Conservation (phyloP, 805 yeast species). For the Nematodospora valgi region DNA sequence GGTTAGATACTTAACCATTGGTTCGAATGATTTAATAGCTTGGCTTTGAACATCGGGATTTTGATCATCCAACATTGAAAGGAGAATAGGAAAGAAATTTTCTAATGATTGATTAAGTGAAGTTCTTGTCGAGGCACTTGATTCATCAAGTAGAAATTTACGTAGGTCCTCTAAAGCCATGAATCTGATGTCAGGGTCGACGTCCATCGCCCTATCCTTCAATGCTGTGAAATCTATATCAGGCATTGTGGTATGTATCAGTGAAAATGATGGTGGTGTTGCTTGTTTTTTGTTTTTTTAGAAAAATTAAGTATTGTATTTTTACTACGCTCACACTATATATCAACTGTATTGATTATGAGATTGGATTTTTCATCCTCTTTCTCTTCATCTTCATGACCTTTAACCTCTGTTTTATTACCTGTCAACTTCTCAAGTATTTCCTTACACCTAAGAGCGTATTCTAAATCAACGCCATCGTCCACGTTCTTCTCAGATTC, state of each 20-base stretch:
- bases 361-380: not conserved
- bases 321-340: no score
- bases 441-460: constrained; percentile 39
- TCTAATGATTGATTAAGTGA: constrained; percentile 19
- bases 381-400: no score
- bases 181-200: constrained; percentile 78
- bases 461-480: constrained; percentile 33
- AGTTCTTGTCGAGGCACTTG: constrained; percentile 6
- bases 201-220: constrained; percentile 51
- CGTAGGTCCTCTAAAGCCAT: constrained; percentile 81
- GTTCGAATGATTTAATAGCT: constrained; percentile 58
- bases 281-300: no score
- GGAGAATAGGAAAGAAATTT: constrained; percentile 37
- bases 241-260: no score
- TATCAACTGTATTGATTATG: not conserved
- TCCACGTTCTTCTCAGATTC: constrained; percentile 17
- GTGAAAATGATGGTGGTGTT: no score
- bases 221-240: constrained; percentile 28
- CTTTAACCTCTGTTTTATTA: constrained; percentile 18
- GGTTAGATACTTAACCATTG: constrained; percentile 38
- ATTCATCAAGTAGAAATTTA: constrained; percentile 29
- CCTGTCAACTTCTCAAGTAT: constrained; percentile 33
- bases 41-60: constrained; percentile 73
- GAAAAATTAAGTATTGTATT: no score
- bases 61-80: constrained; percentile 51